Base-by-base conservation (phyloP, 2,329 filamentous ascomycete species). In the Rhynchosporium agropyri region DNA sequence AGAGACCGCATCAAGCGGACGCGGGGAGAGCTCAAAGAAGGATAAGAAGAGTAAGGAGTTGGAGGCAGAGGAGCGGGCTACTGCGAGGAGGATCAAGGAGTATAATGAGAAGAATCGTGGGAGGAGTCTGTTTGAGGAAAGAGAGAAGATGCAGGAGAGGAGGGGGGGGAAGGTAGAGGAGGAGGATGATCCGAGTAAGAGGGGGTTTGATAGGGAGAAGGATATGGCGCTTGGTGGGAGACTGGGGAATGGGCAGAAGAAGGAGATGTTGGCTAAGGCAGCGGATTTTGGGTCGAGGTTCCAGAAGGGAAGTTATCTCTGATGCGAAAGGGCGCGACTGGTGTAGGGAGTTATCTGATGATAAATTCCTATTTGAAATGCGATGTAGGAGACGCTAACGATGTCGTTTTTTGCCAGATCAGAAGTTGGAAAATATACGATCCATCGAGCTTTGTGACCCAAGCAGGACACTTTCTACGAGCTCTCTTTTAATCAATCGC, bases 171-270 rank as follows among this genome's bases (percentile, higher is more conserved):
- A 87, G 6, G 79, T 83, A 20, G 20, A 20, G 20, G 86, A 88
- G 66, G 86, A 91, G 67, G 91, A 95, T 76, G 93, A 98, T 74
- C 94, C 95, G 0, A 97, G 92, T 76, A 89, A 90, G 76, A 83
- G 94, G 65, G 89, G 86, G 0, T 98, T 98, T 77, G 92, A 97
- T 77, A 84, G 87, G 66, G 91, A 97, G 76, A 98, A 97, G 79
- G 95, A 98, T 75, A 97, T 98, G 86, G 89, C 86, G 45, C 78
- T 91, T 2, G 88, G 89, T 8, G 85, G 86, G 20, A 86, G 85
- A 71, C 86, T 97, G 59, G 89, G 87, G 31, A 80, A 87, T 68
- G 82, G 87, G 42, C 88, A 97, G 79, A 85, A 89, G 69, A 85
- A 85, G 70, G 90, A 97, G 69, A 79, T 98, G 79, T 75, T 97